These are phyloP conservation scores for Smallanthus sonchifolius DNA, from an alignment of 129 eudicot species.

Conservation along the genomic window DNA sequence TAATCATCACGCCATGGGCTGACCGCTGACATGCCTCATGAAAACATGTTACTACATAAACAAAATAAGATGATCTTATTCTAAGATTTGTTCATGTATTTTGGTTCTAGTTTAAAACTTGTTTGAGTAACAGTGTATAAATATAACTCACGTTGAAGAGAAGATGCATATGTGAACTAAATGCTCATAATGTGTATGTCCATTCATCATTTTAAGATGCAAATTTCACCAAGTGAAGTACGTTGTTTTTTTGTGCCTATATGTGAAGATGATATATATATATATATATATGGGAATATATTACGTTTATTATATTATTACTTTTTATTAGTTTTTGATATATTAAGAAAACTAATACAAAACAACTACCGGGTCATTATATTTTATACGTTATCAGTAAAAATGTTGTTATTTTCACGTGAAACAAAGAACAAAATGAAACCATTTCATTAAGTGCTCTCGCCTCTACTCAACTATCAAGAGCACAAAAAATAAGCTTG, in stretches of 20 bases:
- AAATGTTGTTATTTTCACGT: too few species aligned
- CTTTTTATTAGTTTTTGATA: not conserved
- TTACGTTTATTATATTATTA: not conserved
- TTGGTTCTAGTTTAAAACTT: slow-evolving; percentile 5
- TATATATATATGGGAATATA: not conserved
- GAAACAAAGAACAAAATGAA: too few species aligned
- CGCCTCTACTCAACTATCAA: not conserved
- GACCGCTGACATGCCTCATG: not conserved
- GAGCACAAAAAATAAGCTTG: not conserved
- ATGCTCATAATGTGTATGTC: too few species aligned
- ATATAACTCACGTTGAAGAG: slow-evolving; percentile 1
- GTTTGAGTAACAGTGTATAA: not conserved
- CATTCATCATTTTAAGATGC: too few species aligned
- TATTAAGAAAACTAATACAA: not conserved
- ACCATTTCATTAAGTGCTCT: not conserved
- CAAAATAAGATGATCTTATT: slow-evolving; percentile 4
- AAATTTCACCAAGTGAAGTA: too few species aligned
- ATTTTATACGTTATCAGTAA: too few species aligned
- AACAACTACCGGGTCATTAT: not conserved
- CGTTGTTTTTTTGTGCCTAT: not conserved
- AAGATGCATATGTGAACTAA: slow-evolving; percentile 6
- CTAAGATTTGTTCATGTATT: not conserved
- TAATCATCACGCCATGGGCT: slow-evolving; percentile 5
- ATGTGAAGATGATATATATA: not conserved
- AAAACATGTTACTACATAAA: not conserved